Conservation (phyloP, 73 alveolate genomes). For the Paramecium sexaurelia region DNA sequence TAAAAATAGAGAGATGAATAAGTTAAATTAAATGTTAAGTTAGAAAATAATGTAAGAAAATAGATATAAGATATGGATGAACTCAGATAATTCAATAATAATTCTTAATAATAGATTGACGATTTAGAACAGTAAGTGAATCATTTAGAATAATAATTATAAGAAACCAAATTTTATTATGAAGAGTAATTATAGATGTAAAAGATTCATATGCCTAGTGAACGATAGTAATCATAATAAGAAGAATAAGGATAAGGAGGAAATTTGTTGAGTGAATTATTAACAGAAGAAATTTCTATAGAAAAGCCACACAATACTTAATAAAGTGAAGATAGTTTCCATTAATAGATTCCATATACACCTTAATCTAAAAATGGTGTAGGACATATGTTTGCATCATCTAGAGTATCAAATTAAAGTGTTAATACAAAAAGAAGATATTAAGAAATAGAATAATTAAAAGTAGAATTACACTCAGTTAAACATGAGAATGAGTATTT, state of each 20-base stretch:
- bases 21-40: background rate
- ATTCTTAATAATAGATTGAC: background rate
- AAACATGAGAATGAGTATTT: background rate
- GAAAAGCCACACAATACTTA: background rate
- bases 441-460: background rate
- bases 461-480: background rate
- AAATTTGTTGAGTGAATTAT: slow-evolving; percentile 30
- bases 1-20: slow-evolving; percentile 9
- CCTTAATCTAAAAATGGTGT: background rate
- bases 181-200: background rate
- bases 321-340: background rate
- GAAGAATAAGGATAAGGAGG: slow-evolving; percentile 56
- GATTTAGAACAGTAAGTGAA: slow-evolving; percentile 26
- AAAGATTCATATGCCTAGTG: background rate
- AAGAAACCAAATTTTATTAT: slow-evolving; percentile 9
- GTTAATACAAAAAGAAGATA: background rate
- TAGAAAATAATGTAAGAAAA: background rate
- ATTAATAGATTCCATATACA: background rate
- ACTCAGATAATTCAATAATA: background rate
- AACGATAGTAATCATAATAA: background rate
- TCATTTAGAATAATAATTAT: background rate
- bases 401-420: background rate
- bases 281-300: background rate
- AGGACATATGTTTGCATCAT: background rate
- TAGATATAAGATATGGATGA: background rate